A percentile compares a stretch with the other conserved stretches of the same genome.
Evolutionary conservation across 208 protist species (phyloP).

Genomic region (Leishmania mexicana): DNA sequence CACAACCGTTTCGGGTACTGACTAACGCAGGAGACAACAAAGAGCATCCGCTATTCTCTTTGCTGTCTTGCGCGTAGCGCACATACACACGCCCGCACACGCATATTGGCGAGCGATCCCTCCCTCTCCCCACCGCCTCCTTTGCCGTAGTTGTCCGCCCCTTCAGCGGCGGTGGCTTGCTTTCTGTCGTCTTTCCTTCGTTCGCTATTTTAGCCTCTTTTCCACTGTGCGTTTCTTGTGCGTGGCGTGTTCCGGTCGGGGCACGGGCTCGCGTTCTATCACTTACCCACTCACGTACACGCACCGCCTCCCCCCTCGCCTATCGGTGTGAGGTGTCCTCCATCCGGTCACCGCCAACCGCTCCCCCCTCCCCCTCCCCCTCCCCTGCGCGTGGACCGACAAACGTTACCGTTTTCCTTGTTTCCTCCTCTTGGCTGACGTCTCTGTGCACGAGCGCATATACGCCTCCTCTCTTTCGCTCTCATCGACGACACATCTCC

Average conservation of each 20-base stretch:
- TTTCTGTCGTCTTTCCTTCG: not conserved
- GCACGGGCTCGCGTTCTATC: not conserved
- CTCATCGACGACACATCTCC: not conserved
- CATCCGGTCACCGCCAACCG: not conserved
- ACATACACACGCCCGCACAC: not conserved
- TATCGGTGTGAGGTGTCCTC: not conserved
- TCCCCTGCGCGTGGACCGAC: not conserved
- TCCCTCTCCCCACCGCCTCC: not conserved
- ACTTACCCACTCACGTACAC: conserved; percentile 1
- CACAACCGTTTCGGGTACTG: not conserved
- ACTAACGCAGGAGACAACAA: too few species aligned
- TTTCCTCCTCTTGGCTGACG: not conserved
- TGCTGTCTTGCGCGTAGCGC: too few species aligned
- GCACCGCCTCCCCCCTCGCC: not conserved
- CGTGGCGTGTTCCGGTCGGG: not conserved
- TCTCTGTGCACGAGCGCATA: not conserved
- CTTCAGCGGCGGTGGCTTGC: not conserved
- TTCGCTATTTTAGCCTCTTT: not conserved
- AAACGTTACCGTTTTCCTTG: not conserved
- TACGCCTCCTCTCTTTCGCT: not conserved
- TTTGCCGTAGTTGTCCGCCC: not conserved
- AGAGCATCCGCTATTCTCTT: not conserved
- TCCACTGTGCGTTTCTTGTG: not conserved
- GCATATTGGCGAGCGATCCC: not conserved
- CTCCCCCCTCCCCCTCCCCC: not conserved